A percentile compares a stretch with the other conserved stretches of the same genome.
Conservation (phyloP, 257 asterid genomes). For the Solanum chmielewskii region DNA sequence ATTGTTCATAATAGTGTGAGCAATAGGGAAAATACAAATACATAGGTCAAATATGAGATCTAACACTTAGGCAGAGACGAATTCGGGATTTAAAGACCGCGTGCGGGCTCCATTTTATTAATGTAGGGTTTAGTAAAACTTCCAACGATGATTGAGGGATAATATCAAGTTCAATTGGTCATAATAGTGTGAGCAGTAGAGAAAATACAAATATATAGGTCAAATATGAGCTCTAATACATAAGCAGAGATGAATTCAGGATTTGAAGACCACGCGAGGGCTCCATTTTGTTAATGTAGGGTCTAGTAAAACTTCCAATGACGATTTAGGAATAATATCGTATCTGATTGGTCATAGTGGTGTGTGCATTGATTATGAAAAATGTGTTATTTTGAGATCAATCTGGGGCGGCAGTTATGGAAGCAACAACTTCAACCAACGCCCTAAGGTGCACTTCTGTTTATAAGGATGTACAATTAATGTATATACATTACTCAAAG, state of each 20-base stretch:
- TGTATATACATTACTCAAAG: neutral
- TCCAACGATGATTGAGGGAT: neutral
- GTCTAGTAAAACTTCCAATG: neutral
- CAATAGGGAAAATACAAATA: neutral
- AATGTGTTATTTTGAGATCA: neutral
- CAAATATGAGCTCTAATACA: too few relatives aligned
- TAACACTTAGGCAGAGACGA: rapidly evolving
- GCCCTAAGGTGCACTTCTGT: neutral
- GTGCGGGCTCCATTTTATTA: neutral
- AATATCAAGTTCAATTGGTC: neutral
- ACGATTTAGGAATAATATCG: neutral
- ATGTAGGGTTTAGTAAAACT: neutral
- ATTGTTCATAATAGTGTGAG: neutral
- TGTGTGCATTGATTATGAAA: neutral
- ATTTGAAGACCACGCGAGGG: too few relatives aligned
- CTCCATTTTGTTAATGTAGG: neutral
- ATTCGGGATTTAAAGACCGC: rapidly evolving
- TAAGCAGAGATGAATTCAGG: too few relatives aligned
- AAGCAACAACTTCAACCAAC: neutral
- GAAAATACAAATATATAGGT: too few relatives aligned
- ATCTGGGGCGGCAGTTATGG: neutral
- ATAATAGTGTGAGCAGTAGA: neutral
- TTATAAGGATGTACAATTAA: neutral
- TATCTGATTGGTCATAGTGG: neutral
- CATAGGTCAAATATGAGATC: neutral